phyloP scores from a whole-genome alignment of 257 asterid genomes.

The Fraxinus anomala region DNA sequence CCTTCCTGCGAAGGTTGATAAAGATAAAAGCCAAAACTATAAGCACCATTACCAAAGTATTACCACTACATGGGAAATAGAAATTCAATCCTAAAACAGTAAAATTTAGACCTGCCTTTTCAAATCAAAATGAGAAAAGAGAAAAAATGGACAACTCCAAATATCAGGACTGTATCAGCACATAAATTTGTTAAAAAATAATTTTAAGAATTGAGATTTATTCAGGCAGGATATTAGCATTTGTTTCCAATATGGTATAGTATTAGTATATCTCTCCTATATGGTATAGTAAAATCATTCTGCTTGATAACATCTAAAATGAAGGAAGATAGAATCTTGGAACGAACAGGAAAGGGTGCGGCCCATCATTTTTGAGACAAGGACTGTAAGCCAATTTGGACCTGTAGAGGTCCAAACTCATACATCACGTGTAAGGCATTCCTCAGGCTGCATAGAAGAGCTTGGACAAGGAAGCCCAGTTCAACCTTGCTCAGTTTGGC shows the following conservation, averaged over 20 bases:
- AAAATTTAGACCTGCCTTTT: background rate
- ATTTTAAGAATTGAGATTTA: background rate
- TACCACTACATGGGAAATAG: background rate
- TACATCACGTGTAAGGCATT: no score
- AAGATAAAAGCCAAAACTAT: constrained; percentile 7
- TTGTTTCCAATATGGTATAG: background rate
- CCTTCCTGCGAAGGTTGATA: constrained; percentile 56
- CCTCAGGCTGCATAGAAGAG: no score
- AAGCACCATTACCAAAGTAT: constrained; percentile 7
- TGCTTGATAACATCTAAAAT: background rate
- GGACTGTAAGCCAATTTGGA: no score
- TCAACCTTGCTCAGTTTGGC: no score
- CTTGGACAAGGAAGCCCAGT: no score
- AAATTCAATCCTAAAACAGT: background rate
- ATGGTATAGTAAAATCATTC: background rate
- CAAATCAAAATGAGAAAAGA: constrained; percentile 2
- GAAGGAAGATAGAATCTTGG: background rate
- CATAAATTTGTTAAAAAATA: background rate
- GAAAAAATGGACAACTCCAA: background rate
- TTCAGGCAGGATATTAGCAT: background rate
- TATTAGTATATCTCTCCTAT: background rate
- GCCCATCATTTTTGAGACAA: background rate
- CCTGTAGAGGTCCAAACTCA: no score
- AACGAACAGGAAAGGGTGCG: background rate
- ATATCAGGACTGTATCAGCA: background rate